phyloP scores from a whole-genome alignment of 495 filamentous ascomycete species.

The Neurospora sublineolata region DNA sequence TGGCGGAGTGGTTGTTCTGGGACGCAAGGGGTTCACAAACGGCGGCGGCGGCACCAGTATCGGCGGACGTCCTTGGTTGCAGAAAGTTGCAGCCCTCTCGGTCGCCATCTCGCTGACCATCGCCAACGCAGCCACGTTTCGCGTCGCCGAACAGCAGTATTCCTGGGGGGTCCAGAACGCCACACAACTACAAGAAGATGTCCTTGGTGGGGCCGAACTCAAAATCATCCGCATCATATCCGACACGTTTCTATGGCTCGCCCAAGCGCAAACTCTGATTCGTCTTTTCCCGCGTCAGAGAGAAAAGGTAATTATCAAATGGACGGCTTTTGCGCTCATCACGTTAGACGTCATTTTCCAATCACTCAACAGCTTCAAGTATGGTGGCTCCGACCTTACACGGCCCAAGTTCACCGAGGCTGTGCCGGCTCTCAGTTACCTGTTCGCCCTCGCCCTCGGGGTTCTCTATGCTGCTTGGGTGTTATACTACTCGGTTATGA shows the following conservation, averaged over 20 bases:
- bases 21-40: conserved; percentile 74
- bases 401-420: conserved; percentile 74
- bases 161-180: conserved; percentile 59
- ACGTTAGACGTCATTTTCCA: conserved; percentile 80
- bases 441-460: conserved; percentile 83
- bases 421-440: conserved; percentile 83
- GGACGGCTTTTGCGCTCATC: conserved; percentile 90
- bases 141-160: conserved; percentile 71
- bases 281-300: conserved; percentile 90
- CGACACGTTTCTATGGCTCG: conserved; percentile 91
- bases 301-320: conserved; percentile 97
- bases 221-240: conserved; percentile 83
- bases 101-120: conserved; percentile 90
- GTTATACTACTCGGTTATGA: conserved; percentile 85
- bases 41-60: conserved; percentile 70
- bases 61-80: conserved; percentile 88
- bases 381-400: conserved; percentile 34
- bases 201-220: conserved; percentile 72
- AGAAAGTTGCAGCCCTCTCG: conserved; percentile 83
- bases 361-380: conserved; percentile 76
- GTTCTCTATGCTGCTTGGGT: conserved; percentile 92
- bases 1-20: conserved; percentile 70
- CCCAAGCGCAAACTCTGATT: conserved; percentile 92
- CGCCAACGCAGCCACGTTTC: conserved; percentile 80
- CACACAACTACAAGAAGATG: conserved; percentile 53